Evolutionary conservation across 768 basidiomycete species (phyloP), one percentile per base, ranked within the genome.

Genomic region (Termitomyces bulborhizus): DNA sequence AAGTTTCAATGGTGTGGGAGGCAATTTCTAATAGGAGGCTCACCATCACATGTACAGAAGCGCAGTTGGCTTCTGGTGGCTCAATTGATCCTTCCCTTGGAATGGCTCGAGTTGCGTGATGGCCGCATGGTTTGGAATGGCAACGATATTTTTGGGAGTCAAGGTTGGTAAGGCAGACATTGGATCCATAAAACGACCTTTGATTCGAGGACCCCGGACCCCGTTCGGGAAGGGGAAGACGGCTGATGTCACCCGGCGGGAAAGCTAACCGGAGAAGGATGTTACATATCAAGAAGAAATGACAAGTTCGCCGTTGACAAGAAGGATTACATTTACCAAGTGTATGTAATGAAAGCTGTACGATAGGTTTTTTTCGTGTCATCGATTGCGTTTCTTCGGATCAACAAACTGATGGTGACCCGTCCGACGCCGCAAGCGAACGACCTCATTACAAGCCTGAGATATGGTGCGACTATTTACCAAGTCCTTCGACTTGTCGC

Each of bases 31-130:
- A 15, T 18, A 27, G 9, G 39, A 51, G 39, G 41, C 31, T 37
- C 44, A 39, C 21, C 42, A 37, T 54, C 34, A 37, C 40, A 53
- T 53, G 41, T 42, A 6, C 51, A 43, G 48, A 51, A 56, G 55
- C 54, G 54, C 44, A 39, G 40, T 31, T 24, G 45, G 24, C 54
- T 51, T 56, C 55, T 51, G 48, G 54, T 56, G 49, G 54, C 49
- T 50, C 40, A 55, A 55, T 15, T 29, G 45, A 46, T 54, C 41
- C 27, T 54, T 48, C 48, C 40, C 42, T 56, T 50, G 27, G 42
- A 51, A 43, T 56, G 24, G 13, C 34, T 34, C 13, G 40, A 29
- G 43, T 24, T 56, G 55, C 55, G 55, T 51, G 55, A 56, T 56
- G 55, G 49, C 55, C 55, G 54, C 54, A 49, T 43, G 36, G 51